These are phyloP conservation scores for Durotheca rogersii DNA, from an alignment of 495 filamentous ascomycete species.

Conservation along the genomic window DNA sequence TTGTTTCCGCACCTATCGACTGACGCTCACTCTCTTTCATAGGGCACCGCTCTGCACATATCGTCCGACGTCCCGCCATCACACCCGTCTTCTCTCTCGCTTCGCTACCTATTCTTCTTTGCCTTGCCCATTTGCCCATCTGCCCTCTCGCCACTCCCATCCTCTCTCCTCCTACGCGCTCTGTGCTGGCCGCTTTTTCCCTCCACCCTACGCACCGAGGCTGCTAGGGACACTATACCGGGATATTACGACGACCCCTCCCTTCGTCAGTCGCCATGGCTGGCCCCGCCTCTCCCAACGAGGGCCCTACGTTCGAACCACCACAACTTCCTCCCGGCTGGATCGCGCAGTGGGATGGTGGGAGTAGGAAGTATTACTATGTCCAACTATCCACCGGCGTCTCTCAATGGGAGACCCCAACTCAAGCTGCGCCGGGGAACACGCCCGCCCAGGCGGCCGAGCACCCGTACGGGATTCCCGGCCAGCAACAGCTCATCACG, in stretches of 20 bases:
- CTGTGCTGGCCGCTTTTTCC: constrained; percentile 8
- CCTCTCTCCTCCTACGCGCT: not conserved
- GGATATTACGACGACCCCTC: constrained; percentile 21
- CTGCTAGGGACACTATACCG: constrained; percentile 15
- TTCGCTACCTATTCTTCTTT: not conserved
- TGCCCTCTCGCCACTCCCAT: not conserved
- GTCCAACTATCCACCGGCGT: constrained; percentile 73
- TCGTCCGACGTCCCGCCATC: not conserved
- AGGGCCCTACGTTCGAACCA: constrained; percentile 69
- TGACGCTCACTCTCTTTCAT: constrained; percentile 13
- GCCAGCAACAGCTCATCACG: constrained; percentile 48
- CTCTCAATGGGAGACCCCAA: constrained; percentile 78
- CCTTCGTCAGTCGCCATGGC: constrained; percentile 42
- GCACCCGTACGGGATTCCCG: constrained; percentile 54
- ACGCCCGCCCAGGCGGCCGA: constrained; percentile 50
- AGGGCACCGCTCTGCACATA: not conserved
- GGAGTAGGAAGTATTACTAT: constrained; percentile 73
- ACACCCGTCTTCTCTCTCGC: not conserved
- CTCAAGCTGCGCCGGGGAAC: constrained; percentile 57
- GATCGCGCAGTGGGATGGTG: constrained; percentile 82
- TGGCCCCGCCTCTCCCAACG: constrained; percentile 58
- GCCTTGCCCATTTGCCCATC: not conserved
- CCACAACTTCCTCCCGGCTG: constrained; percentile 71
- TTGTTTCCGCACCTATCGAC: not conserved
- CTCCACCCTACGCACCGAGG: constrained; percentile 5